Percentiles rank a stretch among this genome's conserved stretches.
Conservation (phyloP, 2,329 filamentous ascomycete genomes). For the Sordariomycetes sp. region DNA sequence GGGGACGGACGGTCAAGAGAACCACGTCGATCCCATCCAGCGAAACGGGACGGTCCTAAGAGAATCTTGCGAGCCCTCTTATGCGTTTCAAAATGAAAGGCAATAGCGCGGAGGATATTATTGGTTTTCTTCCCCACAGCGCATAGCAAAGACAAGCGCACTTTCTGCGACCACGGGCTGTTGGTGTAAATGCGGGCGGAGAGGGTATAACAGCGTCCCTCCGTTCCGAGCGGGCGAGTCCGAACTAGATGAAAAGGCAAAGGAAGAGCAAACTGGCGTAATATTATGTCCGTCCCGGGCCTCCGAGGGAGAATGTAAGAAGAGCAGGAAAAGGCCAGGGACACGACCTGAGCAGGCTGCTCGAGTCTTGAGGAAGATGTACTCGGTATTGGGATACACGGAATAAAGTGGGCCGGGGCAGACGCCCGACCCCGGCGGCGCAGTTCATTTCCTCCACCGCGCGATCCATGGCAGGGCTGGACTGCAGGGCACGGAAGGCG, state of each 20-base stretch:
- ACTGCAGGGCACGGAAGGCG: slow-evolving; percentile 4
- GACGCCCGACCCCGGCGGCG: background rate
- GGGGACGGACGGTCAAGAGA: background rate
- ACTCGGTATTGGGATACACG: background rate
- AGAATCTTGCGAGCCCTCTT: background rate
- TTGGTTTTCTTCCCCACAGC: background rate
- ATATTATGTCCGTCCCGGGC: background rate
- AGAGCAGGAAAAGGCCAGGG: background rate
- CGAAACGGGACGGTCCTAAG: background rate
- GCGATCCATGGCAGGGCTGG: slow-evolving; percentile 2
- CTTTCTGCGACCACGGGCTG: background rate
- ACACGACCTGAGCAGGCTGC: background rate
- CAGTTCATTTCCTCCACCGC: background rate
- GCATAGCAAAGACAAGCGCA: background rate
- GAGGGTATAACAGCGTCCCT: background rate
- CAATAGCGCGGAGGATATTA: background rate
- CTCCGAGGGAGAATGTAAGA: background rate
- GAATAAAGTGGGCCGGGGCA: background rate
- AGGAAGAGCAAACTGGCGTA: background rate
- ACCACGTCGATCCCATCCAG: background rate
- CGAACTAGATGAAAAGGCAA: background rate
- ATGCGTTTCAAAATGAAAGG: background rate
- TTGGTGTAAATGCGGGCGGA: background rate
- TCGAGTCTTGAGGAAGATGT: background rate
- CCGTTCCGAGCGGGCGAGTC: background rate